These are phyloP conservation scores for Tothia fuscella DNA, from an alignment of 2,329 filamentous ascomycete genomes.

Conservation along the genomic window DNA sequence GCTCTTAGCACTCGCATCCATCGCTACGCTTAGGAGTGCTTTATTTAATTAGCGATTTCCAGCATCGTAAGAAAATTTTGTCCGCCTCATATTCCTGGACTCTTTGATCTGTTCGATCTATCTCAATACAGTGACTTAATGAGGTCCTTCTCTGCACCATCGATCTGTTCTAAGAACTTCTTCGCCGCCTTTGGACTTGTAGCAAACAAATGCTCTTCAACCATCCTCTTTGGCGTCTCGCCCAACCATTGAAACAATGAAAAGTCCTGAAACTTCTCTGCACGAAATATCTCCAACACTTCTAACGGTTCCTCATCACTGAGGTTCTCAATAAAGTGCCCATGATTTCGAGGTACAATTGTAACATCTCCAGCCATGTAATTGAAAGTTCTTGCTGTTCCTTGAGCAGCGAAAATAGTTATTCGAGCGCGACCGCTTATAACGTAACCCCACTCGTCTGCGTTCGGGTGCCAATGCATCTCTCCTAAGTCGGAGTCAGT, in stretches of 20 bases:
- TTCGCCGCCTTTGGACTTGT: constrained; percentile 48
- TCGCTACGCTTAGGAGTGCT: no score
- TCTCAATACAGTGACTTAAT: constrained; percentile 16
- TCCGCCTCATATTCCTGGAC: no score
- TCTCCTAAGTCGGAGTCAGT: no score
- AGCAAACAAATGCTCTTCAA: constrained; percentile 54
- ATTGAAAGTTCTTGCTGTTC: constrained; percentile 62
- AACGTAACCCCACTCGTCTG: constrained; percentile 75
- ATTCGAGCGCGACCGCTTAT: constrained; percentile 58
- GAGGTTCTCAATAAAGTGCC: constrained; percentile 72
- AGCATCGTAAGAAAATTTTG: no score
- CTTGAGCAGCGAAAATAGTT: constrained; percentile 61
- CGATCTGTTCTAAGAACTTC: constrained; percentile 50
- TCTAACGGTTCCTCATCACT: constrained; percentile 60
- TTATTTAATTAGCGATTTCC: no score
- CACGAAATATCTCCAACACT: constrained; percentile 64
- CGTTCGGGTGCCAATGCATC: constrained; percentile 74
- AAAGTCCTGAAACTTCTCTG: constrained; percentile 61
- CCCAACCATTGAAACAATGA: constrained; percentile 66
- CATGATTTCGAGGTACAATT: constrained; percentile 65
- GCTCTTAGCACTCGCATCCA: no score
- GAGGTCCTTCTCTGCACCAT: constrained; percentile 46
- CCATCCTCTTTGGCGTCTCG: constrained; percentile 55
- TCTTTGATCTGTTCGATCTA: no score
- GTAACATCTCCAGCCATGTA: constrained; percentile 65